Base-by-base conservation (phyloP, 176 grass and related monocot species). In the Guadua angustifolia region DNA sequence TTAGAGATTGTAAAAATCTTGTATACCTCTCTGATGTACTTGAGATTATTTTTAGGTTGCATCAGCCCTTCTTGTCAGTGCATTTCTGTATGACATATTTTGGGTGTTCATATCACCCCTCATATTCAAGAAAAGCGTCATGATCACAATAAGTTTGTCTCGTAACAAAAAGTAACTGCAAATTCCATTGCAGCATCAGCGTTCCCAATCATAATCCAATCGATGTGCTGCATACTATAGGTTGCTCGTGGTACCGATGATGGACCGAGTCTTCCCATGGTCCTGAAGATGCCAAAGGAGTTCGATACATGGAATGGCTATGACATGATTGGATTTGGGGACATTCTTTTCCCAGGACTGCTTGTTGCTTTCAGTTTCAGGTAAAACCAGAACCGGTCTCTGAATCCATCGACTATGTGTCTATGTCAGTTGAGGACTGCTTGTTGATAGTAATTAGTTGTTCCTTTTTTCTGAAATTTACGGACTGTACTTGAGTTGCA, bases 71-170 rank as follows among this genome's bases (percentile, higher is more conserved):
- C 96, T 95, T 9, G 67, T 88, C 42, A 26, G 86, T 80, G 96
- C 96, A 7, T 98, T 98, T 47, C 71, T 79, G 26, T 95, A 95
- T 73, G 96, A 98, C 88, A 98, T 98, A 29, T 29, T 98, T 77
- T 98, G 96, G 96, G 96, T 98, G 80, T 98, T 98, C 90, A 82
- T 98, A 53, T 98, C 96, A 36, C 96, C 93, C 14, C 62, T 98
- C 11, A 87, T 98, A 78, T 98, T 98, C 73, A 88, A 98, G 82
- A 89, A 95, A 83, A 98, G 96, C 72, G 96, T 98, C 57, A 98
- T 98, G 96, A 95, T 98, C 81, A 90, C 96, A 10, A 93, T 98
- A 88, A 87, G 70, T 92, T 88, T 25, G 1, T 11, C 21, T 79
- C 6, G 29, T 55, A 65, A 42, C 7, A 38, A 18, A 74, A 11